phyloP scores from a whole-genome alignment of 2,329 filamentous ascomycete genomes.

The Alternaria arbusti region DNA sequence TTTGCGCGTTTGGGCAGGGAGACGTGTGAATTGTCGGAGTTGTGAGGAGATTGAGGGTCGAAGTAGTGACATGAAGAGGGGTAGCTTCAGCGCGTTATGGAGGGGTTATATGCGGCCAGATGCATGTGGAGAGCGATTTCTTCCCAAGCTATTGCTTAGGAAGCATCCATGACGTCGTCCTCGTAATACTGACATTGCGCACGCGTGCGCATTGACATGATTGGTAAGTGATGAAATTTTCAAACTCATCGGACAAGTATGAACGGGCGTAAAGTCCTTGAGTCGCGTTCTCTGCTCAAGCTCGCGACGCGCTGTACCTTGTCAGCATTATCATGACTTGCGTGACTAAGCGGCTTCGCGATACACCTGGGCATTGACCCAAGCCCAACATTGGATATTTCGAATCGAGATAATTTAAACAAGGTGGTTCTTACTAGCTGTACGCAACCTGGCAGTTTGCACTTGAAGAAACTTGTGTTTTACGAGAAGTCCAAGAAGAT shows the following conservation, averaged over 20 bases:
- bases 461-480: background rate
- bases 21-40: slow-evolving; percentile 18
- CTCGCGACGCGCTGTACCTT: background rate
- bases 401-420: background rate
- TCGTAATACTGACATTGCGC: background rate
- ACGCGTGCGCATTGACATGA: background rate
- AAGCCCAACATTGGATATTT: background rate
- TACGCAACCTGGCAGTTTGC: background rate
- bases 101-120: slow-evolving; percentile 32
- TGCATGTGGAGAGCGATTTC: background rate
- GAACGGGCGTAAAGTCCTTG: background rate
- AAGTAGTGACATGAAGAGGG: slow-evolving; percentile 27
- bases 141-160: slow-evolving; percentile 10
- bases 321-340: background rate
- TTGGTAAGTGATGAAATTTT: background rate
- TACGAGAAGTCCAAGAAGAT: background rate
- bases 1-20: slow-evolving; percentile 17
- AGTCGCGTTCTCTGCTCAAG: background rate
- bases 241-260: background rate
- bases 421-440: background rate
- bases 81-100: slow-evolving; percentile 14
- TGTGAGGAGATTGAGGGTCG: slow-evolving; percentile 22
- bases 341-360: background rate
- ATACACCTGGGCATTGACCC: background rate
- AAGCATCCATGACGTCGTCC: slow-evolving; percentile 18